These are phyloP conservation scores for Trichoderma cornu-damae DNA, from an alignment of 2,329 filamentous ascomycete genomes.

Conservation along the genomic window DNA sequence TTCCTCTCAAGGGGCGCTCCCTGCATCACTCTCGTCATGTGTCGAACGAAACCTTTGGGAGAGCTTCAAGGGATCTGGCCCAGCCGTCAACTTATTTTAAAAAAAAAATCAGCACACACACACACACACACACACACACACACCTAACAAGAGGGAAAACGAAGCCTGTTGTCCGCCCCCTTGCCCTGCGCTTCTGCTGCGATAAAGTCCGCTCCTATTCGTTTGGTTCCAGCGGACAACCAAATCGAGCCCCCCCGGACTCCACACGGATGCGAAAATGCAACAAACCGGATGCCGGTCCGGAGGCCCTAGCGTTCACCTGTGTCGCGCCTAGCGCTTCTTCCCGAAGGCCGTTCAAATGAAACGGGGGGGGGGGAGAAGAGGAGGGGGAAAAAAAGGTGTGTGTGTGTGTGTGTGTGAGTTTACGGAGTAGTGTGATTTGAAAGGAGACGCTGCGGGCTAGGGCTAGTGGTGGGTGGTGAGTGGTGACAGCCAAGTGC, in stretches of 20 bases:
- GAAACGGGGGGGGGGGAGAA: too few relatives aligned
- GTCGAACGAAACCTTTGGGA: neutral
- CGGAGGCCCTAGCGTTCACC: conserved; percentile 9
- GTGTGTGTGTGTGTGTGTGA: neutral
- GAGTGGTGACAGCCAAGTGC: conserved; percentile 6
- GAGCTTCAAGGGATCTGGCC: too few relatives aligned
- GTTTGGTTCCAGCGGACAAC: neutral
- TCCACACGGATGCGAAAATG: neutral
- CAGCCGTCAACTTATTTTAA: neutral
- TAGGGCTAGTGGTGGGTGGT: neutral
- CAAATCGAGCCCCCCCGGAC: neutral
- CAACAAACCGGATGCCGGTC: conserved; percentile 1
- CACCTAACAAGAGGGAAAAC: neutral
- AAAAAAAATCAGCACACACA: neutral
- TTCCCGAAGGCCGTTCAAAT: neutral
- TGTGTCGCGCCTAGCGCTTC: conserved; percentile 13
- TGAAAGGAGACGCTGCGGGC: neutral
- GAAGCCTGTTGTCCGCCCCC: neutral
- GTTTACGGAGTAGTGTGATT: neutral
- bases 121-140: neutral
- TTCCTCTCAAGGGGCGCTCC: neutral
- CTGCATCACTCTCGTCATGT: conserved; percentile 6
- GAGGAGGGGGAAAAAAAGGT: neutral
- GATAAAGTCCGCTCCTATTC: neutral
- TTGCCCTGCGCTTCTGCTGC: neutral